Evolutionary conservation across 352 stramenopile genomes (phyloP), one percentile per base, ranked within the genome.

Genomic region (Globisporangium cylindrosporum): DNA sequence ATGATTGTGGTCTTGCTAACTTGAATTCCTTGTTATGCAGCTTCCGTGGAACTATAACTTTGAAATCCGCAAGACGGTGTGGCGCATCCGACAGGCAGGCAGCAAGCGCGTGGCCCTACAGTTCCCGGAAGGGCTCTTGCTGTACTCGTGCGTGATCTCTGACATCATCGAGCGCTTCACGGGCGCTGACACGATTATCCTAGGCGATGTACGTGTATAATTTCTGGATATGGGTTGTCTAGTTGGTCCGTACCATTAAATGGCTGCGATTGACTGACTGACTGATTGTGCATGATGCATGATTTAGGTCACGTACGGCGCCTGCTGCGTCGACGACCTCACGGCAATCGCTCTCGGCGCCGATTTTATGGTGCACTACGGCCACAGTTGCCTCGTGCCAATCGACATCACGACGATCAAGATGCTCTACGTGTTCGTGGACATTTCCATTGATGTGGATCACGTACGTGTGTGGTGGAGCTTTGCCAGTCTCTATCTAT

Each of bases 361-460:
- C 18, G 93, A 99, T 74, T 95, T 99, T 25, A 91, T 99, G 76
- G 91, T 99, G n/a, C 98, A 99, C 76, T 99, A 99, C 72, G 98
- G 98, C 46, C 98, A 99, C 78, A 98, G 91, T 46, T 99, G 98
- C 76, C 83, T 99, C 20, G 97, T 99, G 25, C 98, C 98, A 0
- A 96, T 99, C 58, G 94, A 98, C 55, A 81, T 97, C 41, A 99
- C 98, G 18, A 89, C 86, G 25, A 97, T 98, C 68, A 97, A 97
- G 74, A 96, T 97, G 83, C 79, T 99, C 18, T 99, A 99, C 78
- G 97, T 99, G 1, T 99, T 99, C 77, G 98, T 99, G 51, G 98
- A 99, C 78, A 99, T 99, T 72, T 84, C 91, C 18, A 98, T 99
- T 59, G 97, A 99, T 78, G 92, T 98, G 3, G 80, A 95, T 0